Evolutionary conservation across 1,284 basidiomycete genomes (phyloP).

Genomic region (Amylostereum chailletii): DNA sequence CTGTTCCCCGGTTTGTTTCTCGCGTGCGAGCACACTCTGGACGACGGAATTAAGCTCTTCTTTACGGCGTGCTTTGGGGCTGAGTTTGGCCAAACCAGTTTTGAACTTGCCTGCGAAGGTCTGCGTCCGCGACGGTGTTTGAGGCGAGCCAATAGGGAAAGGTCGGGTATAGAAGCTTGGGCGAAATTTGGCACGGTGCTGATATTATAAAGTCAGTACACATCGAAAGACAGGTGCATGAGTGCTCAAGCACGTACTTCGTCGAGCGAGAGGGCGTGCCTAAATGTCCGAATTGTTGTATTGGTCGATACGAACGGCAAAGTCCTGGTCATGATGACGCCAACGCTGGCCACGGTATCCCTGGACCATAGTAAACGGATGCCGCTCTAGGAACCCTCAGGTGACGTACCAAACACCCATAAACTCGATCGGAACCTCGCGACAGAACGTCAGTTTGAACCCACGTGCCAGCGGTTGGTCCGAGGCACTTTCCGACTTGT

Average conservation of each 20-base stretch:
- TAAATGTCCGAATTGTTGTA: constrained; percentile 45
- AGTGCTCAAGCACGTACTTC: constrained; percentile 30
- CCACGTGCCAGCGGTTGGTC: constrained; percentile 34
- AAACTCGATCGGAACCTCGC: constrained; percentile 49
- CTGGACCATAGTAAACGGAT: constrained; percentile 21
- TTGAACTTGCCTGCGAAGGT: no score
- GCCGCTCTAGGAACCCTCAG: not conserved
- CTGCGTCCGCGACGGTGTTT: constrained; percentile 3
- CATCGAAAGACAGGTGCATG: not conserved
- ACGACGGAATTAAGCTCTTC: no score
- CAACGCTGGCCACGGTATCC: constrained; percentile 65
- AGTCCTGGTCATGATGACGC: constrained; percentile 40
- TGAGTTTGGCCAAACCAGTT: no score
- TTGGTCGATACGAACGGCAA: constrained; percentile 61
- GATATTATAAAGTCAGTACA: constrained; percentile 14
- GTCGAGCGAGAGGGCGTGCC: constrained; percentile 58
- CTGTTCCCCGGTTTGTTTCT: no score
- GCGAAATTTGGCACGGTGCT: constrained; percentile 42
- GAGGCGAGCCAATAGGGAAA: constrained; percentile 12
- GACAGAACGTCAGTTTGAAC: constrained; percentile 63
- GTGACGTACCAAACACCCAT: constrained; percentile 52
- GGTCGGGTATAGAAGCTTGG: constrained; percentile 43
- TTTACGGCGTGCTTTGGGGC: no score
- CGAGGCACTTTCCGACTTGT: constrained; percentile 33
- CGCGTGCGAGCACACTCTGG: no score